A percentile compares a stretch with the other conserved stretches of the same genome.
Evolutionary conservation across 2,329 filamentous ascomycete genomes (phyloP).

Genomic region (Colletotrichum tanaceti): DNA sequence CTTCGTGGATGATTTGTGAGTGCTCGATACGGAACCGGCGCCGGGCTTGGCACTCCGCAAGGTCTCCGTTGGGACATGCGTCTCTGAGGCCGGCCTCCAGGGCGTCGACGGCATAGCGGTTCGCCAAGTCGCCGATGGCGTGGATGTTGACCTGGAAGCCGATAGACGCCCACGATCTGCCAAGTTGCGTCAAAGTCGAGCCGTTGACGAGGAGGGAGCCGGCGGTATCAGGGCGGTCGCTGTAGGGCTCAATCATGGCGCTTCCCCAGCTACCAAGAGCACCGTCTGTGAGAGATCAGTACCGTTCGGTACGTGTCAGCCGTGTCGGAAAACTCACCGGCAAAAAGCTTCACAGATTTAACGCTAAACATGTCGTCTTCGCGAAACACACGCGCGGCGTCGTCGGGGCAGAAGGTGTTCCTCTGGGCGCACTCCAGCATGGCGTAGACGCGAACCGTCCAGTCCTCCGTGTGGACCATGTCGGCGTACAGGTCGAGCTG

Average conservation of each 20-base stretch:
- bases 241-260: conserved; percentile 77
- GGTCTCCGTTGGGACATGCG: conserved; percentile 59
- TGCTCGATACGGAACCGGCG: conserved; percentile 77
- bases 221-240: conserved; percentile 69
- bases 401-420: conserved; percentile 71
- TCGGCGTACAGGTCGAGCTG: conserved; percentile 66
- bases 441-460: conserved; percentile 73
- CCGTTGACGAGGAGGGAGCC: conserved; percentile 76
- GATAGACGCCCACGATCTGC: conserved; percentile 67
- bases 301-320: too few relatives aligned
- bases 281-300: conserved; percentile 62
- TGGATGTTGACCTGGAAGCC: conserved; percentile 79
- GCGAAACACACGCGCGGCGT: conserved; percentile 57
- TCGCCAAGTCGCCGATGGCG: conserved; percentile 77
- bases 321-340: conserved; percentile 57
- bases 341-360: conserved; percentile 76
- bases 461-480: conserved; percentile 61
- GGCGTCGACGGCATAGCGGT: conserved; percentile 72
- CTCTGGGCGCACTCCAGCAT: conserved; percentile 75
- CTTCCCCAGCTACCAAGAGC: conserved; percentile 78
- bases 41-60: conserved; percentile 63
- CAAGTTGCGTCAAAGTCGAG: conserved; percentile 65
- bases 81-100: conserved; percentile 67
- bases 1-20: conserved; percentile 75
- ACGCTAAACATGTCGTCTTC: conserved; percentile 66